Base-by-base conservation (phyloP, 208 protist genomes). In the Crithidia brevicula region DNA sequence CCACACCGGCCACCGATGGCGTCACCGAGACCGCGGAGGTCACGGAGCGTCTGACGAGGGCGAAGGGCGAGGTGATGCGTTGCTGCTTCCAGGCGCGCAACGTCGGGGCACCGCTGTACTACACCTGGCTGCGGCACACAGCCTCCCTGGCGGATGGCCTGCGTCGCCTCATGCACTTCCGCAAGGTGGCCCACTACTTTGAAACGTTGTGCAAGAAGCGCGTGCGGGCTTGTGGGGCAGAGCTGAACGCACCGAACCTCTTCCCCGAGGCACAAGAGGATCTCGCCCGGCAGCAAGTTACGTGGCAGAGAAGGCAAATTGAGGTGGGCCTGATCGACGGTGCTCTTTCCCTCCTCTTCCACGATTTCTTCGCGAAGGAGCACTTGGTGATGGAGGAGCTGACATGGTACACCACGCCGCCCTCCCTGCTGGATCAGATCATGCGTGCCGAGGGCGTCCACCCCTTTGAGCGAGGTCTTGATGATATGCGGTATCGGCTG, bases 371-470 rank as follows among this genome's bases (percentile, higher is more conserved):
- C 64, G 67, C 76, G 16, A 88, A 86, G 72, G 80, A 90, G 65
- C 94, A 86, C 64, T 63, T 96, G 2, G 78, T 92, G 52, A 89
- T 94, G 82, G 86, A 94, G 63, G 91, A 96, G 75, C 74, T 96
- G 31, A 86, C 79, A n/a, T 96, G 91, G 91, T 60, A 72, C 69
- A 56, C 77, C 30, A 94, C 86, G 8, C 81, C 88, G 49, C 83
- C 88, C 27, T 62, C 63, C 30, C 30, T 96, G 53, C 67, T 96
- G 10, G 91, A 96, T 63, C 71, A 92, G 54, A 86, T 96, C 40
- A 91, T 93, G 60, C 54, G 47, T 0, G 77, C 80, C 4, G 91
- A 96, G 74, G 16, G 57, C 33, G 91, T 96, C 0, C 91, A 96
- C 42, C 86, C 85, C 0, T 94, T 96, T 67, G 11, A 62, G 27